Base-by-base conservation (phyloP, 805 yeast genomes). In the Debaryomyces castellii region DNA sequence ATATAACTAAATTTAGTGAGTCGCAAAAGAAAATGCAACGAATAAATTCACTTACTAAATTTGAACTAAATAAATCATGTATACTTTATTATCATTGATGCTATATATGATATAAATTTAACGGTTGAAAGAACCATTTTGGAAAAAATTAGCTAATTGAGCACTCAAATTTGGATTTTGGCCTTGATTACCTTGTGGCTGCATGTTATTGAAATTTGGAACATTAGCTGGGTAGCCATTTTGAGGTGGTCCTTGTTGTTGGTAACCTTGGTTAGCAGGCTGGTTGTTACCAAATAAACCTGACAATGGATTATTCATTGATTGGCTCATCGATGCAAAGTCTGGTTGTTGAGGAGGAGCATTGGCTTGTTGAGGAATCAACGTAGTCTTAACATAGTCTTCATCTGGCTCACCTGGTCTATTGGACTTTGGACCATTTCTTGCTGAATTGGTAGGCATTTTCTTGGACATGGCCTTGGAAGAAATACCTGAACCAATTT, bases 401-500 rank as follows among this genome's bases (percentile, higher is more conserved):
- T 70, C 76, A 49, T 64, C 75, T n/a, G 77, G 68, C 54, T 77
- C 83, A 51, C 82, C 83, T 2, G 85, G 83, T 54, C 74, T 76
- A 45, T 85, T 84, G 2, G 95, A 86, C 60, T 85, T 82, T 25
- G 96, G 96, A 3, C 96, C 96, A 64, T 85, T 84, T 68, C 87
- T 80, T 4, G 90, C 80, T 16, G 89, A 82, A 64, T 90, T 90
- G 4, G 96, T 89, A 14, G 96, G 96, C 96, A 89, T 87, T 63
- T 89, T 87, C 67, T 83, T 83, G 9, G 95, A 85, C 67, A 89
- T 89, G 16, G 96, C 90, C 65, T 91, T 91, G 3, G 96, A 88
- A 1, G 96, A 85, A 41, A 89, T 87, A 51, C 97, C 97, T 40
- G 89, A 83, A 41, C 98, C 98, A 44, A 94, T 88, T 63, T 91